These are phyloP conservation scores for Fonsecaea pedrosoi DNA, from an alignment of 2,329 filamentous ascomycete species.

Conservation along the genomic window DNA sequence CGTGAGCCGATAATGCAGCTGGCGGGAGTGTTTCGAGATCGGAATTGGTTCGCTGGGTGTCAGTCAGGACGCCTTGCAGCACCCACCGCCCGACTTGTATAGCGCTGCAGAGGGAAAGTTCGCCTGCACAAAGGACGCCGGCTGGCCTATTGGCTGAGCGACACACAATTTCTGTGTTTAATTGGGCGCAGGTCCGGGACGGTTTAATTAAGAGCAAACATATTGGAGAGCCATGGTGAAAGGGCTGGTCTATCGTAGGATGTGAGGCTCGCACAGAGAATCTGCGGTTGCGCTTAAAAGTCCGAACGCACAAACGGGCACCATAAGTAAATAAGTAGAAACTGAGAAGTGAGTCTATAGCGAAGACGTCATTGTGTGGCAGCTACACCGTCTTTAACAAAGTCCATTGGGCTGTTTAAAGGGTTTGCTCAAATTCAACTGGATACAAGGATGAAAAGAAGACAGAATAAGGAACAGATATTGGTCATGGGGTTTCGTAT, in stretches of 20 bases:
- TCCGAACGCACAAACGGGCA: conserved; percentile 1
- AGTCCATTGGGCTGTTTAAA: conserved; percentile 19
- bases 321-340: conserved; percentile 24
- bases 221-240: conserved; percentile 10
- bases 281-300: background rate
- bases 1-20: conserved; percentile 6
- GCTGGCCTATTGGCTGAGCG: conserved; percentile 23
- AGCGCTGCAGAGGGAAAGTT: background rate
- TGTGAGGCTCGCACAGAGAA: conserved; percentile 3
- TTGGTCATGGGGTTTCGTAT: conserved; percentile 6
- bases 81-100: conserved; percentile 7
- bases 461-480: conserved; percentile 6
- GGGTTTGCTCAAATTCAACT: conserved; percentile 1
- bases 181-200: conserved; percentile 17
- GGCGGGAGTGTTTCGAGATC: background rate
- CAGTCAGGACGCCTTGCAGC: conserved; percentile 24
- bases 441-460: conserved; percentile 15
- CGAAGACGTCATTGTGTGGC: conserved; percentile 32
- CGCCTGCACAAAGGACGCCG: background rate
- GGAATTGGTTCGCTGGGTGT: background rate
- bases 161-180: conserved; percentile 8
- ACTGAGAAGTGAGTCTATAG: conserved; percentile 2
- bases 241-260: conserved; percentile 1
- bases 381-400: conserved; percentile 24
- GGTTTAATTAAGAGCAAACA: conserved; percentile 21